These are phyloP conservation scores for Pelargonium fulgidum DNA, from an alignment of 441 rosid genomes.

Conservation along the genomic window DNA sequence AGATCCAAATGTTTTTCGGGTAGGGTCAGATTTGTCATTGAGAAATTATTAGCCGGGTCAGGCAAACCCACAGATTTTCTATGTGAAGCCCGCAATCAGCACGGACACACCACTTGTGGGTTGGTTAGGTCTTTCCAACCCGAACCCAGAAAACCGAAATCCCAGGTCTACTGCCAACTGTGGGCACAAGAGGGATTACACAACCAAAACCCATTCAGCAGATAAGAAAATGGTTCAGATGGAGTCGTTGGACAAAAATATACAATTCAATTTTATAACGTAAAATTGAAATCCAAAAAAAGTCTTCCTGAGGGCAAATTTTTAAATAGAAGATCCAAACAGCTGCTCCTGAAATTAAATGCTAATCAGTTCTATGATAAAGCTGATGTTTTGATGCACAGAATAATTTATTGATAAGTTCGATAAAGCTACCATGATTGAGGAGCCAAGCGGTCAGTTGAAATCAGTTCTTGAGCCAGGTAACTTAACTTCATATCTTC, in stretches of 20 bases:
- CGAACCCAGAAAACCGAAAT: too few relatives aligned
- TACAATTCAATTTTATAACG: not conserved
- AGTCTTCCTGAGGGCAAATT: not conserved
- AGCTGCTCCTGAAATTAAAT: not conserved
- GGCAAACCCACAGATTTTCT: too few relatives aligned
- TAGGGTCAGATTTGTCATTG: too few relatives aligned
- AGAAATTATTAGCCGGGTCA: too few relatives aligned
- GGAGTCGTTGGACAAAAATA: not conserved
- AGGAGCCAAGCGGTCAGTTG: constrained; percentile 92
- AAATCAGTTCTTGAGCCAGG: constrained; percentile 84
- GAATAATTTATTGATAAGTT: constrained; percentile 12
- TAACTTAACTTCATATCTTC: constrained; percentile 97
- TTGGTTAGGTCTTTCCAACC: too few relatives aligned
- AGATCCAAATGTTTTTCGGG: too few relatives aligned
- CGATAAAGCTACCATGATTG: constrained; percentile 68
- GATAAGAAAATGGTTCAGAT: constrained; percentile 2
- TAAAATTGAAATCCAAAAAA: not conserved
- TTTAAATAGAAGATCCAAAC: constrained; percentile 6
- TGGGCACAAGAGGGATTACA: not conserved
- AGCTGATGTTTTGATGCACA: constrained; percentile 8
- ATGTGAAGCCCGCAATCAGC: too few relatives aligned
- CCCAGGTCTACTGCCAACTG: too few relatives aligned
- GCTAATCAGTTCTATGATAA: not conserved
- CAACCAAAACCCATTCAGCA: not conserved
- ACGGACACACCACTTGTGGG: too few relatives aligned